These are phyloP conservation scores for Monosporascus sp. DNA, from an alignment of 2,329 filamentous ascomycete species.

Conservation along the genomic window DNA sequence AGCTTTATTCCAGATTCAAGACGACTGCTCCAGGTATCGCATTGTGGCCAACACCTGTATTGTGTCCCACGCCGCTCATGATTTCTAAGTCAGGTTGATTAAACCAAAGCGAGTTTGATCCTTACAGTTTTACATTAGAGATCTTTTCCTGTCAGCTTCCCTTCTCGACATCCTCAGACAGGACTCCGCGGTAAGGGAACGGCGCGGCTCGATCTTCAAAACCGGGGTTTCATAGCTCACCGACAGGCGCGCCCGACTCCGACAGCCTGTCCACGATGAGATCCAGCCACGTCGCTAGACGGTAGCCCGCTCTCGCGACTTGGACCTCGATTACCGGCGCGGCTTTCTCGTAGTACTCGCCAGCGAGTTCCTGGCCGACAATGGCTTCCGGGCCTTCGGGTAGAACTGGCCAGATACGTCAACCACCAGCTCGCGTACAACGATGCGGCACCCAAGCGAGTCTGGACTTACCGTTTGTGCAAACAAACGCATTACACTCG, in stretches of 20 bases:
- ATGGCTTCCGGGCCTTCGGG: constrained; percentile 56
- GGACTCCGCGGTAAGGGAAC: not conserved
- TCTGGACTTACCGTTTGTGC: constrained; percentile 46
- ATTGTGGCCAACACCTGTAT: not conserved
- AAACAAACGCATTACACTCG: constrained; percentile 59
- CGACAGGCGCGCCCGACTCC: constrained; percentile 11
- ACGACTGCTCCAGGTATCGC: not conserved
- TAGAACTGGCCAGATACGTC: constrained; percentile 39
- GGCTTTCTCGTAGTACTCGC: constrained; percentile 58
- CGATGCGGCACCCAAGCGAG: not conserved
- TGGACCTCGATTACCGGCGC: constrained; percentile 60
- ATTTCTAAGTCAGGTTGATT: not conserved
- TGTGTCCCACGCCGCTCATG: not conserved
- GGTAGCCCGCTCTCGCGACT: constrained; percentile 63
- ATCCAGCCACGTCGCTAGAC: constrained; percentile 64
- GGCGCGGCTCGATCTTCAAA: not conserved
- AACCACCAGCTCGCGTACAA: not conserved
- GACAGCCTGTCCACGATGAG: constrained; percentile 42
- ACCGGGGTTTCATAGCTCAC: constrained; percentile 25
- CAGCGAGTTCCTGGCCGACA: constrained; percentile 53
- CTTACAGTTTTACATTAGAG: not conserved
- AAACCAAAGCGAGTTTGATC: not conserved
- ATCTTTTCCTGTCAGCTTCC: not conserved
- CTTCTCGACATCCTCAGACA: not conserved
- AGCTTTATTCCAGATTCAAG: too few relatives aligned